Evolutionary conservation across 2,329 filamentous ascomycete genomes (phyloP), one percentile per base, ranked within the genome.

Genomic region (Talaromyces sp.): DNA sequence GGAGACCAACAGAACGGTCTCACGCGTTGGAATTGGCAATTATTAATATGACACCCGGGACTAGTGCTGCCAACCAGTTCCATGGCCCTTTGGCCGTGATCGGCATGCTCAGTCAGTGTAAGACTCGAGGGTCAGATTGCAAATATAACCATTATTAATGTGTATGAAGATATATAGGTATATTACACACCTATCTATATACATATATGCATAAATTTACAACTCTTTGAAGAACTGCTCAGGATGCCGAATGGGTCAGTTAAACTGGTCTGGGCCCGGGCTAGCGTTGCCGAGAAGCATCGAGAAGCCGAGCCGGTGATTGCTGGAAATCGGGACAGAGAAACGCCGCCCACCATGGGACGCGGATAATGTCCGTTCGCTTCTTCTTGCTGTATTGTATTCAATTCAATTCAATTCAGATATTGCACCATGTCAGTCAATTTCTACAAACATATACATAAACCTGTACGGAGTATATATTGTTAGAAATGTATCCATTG

Each of bases 271-370:
- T 41, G 48, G 50, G 32, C 35, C 54, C 26, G 41, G 19, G 14
- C 32, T 59, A 41, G 57, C 54, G 26, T 46, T 38, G 32, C 56
- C 56, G 56, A 41, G 43, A 46, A 46, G 50, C 57, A 48, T 51
- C 24, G 50, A n/a, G 27, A 54, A 61, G 38, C 59, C 59, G 59
- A 61, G 59, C 27, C 59, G 53, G 31, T 61, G 59, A 61, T 61
- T 58, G 59, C 55, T 61, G 59, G 59, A 61, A 61, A 55, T 54
- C 43, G 43, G 53, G 3, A 17, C 19, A 54, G 41, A 54, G 31
- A 38, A 38, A 31, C 8, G 38, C 38, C 53, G 53, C 9, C 17
- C 29, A 54, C 17, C 29, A 54, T 35, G 26, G 51, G 31, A 24
- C 51, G 31, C 51, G 51, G 31, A 17, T 11, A 54, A 54, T 35